phyloP scores from a whole-genome alignment of 2,329 filamentous ascomycete species.

The Colletotrichum sp. region DNA sequence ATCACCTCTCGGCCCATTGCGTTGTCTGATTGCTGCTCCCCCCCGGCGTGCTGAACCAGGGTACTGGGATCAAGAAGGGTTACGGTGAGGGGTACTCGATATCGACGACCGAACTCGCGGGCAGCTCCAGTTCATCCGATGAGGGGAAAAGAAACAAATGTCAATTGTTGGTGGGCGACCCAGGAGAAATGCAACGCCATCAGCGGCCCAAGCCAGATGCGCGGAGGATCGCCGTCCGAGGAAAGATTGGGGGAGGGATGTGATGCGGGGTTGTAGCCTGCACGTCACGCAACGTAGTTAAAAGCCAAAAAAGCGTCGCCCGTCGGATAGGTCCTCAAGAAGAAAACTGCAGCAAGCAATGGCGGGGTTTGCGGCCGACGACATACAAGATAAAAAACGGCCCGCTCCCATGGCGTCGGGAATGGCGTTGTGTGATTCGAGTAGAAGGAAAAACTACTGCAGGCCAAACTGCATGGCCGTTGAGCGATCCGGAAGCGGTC shows the following conservation, averaged over 20 bases:
- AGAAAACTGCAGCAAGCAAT: neutral
- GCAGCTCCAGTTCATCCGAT: neutral
- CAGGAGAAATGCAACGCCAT: constrained; percentile 9
- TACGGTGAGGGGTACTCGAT: neutral
- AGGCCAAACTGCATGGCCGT: neutral
- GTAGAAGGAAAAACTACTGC: neutral
- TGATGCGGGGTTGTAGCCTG: neutral
- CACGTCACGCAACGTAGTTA: neutral
- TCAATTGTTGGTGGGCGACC: constrained; percentile 10
- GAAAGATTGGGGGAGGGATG: neutral
- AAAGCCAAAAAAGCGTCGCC: neutral
- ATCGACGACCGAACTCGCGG: neutral
- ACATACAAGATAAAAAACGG: neutral
- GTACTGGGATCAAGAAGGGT: neutral
- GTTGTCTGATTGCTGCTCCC: neutral
- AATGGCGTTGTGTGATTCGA: constrained; percentile 8
- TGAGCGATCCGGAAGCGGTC: neutral
- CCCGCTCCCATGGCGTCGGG: constrained; percentile 8
- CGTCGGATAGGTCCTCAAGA: neutral
- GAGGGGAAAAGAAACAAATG: neutral
- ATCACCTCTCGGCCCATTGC: neutral
- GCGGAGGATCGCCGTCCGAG: constrained; percentile 15
- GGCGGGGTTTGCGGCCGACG: neutral
- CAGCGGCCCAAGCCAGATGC: neutral
- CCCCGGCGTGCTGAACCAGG: neutral